Evolutionary conservation across 371 early-diverging fungal species (phyloP).

Genomic region (Mortierella sp.): DNA sequence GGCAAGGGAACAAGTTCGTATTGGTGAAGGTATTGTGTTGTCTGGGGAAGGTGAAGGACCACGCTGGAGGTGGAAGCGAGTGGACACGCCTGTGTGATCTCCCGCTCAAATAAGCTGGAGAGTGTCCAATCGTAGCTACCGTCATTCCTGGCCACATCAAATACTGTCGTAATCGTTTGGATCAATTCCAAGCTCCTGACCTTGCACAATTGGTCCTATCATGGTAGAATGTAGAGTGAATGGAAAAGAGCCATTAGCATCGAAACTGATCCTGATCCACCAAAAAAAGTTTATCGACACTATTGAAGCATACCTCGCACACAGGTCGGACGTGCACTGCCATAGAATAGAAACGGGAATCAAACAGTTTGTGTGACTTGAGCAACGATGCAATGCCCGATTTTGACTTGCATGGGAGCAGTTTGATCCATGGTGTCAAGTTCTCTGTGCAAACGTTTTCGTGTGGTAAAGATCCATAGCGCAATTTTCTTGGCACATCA

Average conservation of each 20-base stretch:
- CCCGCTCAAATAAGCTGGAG: constrained; percentile 70
- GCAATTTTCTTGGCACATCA: constrained; percentile 51
- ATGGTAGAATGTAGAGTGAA: background rate
- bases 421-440: constrained; percentile 95
- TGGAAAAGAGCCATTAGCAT: no score
- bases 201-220: constrained; percentile 48
- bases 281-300: no score
- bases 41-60: constrained; percentile 56
- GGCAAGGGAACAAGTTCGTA: constrained; percentile 56
- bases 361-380: constrained; percentile 90
- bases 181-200: constrained; percentile 55
- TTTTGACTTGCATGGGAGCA: constrained; percentile 92
- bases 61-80: constrained; percentile 69
- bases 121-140: constrained; percentile 79
- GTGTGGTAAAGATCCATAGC: constrained; percentile 86
- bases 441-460: constrained; percentile 98
- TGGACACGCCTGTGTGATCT: constrained; percentile 69
- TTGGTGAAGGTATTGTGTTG: constrained; percentile 35
- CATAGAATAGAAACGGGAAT: constrained; percentile 92
- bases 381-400: constrained; percentile 87
- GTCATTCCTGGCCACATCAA: constrained; percentile 76
- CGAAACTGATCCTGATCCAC: background rate
- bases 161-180: constrained; percentile 77
- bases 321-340: constrained; percentile 70
- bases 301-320: no score